These are phyloP conservation scores for Podospora bellae-mahoneyi DNA, from an alignment of 495 filamentous ascomycete genomes.

Conservation along the genomic window DNA sequence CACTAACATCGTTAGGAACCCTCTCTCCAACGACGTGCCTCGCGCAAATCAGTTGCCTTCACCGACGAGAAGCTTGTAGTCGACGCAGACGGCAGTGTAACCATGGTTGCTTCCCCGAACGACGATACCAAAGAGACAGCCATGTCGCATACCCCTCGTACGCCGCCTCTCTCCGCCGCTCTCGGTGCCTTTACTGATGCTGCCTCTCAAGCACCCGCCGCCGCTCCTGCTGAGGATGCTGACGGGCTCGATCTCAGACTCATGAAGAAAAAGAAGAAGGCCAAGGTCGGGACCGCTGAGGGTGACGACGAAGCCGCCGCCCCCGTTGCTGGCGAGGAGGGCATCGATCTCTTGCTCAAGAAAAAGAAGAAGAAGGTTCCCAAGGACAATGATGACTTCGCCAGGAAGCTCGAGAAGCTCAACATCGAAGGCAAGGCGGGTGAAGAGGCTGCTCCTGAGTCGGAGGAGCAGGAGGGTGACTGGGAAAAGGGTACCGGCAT, in stretches of 20 bases:
- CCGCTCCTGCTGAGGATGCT: conserved; percentile 47
- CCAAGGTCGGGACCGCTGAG: conserved; percentile 69
- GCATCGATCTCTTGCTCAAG: conserved; percentile 68
- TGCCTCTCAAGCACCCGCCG: conserved; percentile 53
- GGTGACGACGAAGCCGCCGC: conserved; percentile 47
- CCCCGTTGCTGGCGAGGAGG: conserved; percentile 28
- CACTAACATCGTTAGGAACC: conserved; percentile 38
- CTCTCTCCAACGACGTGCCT: conserved; percentile 52
- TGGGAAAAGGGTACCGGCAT: conserved; percentile 88
- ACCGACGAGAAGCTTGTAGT: conserved; percentile 79
- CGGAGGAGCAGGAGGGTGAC: conserved; percentile 60
- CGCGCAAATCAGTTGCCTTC: conserved; percentile 87
- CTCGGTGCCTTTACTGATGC: conserved; percentile 50
- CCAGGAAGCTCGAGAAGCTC: conserved; percentile 59
- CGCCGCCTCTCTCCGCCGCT: conserved; percentile 50
- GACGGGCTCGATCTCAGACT: conserved; percentile 46
- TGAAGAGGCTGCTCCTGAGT: conserved; percentile 45
- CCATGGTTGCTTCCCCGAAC: conserved; percentile 57
- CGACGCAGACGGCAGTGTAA: conserved; percentile 78
- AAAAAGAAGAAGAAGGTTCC: conserved; percentile 90
- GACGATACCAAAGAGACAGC: conserved; percentile 66
- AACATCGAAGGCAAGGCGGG: conserved; percentile 76
- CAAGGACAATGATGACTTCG: conserved; percentile 59
- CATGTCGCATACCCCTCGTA: conserved; percentile 64
- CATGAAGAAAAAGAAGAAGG: conserved; percentile 71